A percentile compares a stretch with the other conserved stretches of the same genome.
phyloP scores from a whole-genome alignment of 192 early-diverging fungal genomes.

The Helicostylum pulchrum region DNA sequence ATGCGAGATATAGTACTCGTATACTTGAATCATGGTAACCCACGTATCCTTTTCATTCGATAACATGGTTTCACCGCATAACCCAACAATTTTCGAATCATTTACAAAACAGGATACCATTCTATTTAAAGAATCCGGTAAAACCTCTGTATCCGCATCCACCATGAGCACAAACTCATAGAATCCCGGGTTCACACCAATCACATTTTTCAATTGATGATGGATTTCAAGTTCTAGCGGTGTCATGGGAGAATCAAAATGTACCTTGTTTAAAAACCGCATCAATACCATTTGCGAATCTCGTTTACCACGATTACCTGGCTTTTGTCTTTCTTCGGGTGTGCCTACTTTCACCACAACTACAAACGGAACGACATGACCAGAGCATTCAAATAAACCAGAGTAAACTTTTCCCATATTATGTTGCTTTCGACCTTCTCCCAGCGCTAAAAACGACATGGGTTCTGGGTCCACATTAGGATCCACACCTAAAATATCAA shows the following conservation, averaged over 20 bases:
- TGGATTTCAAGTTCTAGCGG: constrained; percentile 79
- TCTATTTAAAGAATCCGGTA: constrained; percentile 81
- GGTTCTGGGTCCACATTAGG: constrained; percentile 57
- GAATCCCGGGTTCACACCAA: constrained; percentile 77
- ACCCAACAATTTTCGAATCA: constrained; percentile 79
- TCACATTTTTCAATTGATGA: constrained; percentile 83
- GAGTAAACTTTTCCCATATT: constrained; percentile 83
- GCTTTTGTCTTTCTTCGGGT: constrained; percentile 59
- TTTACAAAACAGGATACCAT: constrained; percentile 79
- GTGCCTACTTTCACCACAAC: constrained; percentile 81
- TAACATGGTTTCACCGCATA: constrained; percentile 94
- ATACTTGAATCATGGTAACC: constrained; percentile 98
- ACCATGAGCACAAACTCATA: constrained; percentile 81
- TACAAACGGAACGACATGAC: constrained; percentile 71
- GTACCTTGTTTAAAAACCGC: constrained; percentile 76
- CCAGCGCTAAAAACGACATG: constrained; percentile 67
- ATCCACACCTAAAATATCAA: constrained; percentile 70
- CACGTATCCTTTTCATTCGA: constrained; percentile 90
- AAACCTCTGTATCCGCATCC: constrained; percentile 79
- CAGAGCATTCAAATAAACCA: constrained; percentile 74
- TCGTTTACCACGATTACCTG: constrained; percentile 85
- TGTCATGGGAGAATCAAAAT: constrained; percentile 74
- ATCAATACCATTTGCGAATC: constrained; percentile 85
- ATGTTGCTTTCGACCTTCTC: constrained; percentile 71
- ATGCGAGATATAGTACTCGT: constrained; percentile 98